These are phyloP conservation scores for Fragosphaeria purpurea DNA, from an alignment of 2,329 filamentous ascomycete species.

Conservation along the genomic window DNA sequence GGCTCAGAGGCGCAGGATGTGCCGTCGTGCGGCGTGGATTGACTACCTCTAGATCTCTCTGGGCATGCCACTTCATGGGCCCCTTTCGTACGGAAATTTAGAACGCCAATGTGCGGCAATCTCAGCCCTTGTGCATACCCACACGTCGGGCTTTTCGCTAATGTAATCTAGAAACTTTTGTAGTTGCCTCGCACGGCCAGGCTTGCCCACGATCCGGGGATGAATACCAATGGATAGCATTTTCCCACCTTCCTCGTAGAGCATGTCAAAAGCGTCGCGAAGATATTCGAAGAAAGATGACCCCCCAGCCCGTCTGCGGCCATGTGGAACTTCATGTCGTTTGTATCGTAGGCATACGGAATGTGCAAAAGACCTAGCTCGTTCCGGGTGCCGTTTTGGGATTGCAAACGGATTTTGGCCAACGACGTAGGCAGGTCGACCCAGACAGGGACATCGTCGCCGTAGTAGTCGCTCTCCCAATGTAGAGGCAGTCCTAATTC, in stretches of 20 bases:
- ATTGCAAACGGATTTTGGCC: too few species aligned
- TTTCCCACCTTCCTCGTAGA: not conserved
- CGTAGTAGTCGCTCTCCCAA: conserved; percentile 40
- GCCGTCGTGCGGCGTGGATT: too few species aligned
- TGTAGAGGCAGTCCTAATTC: conserved; percentile 24
- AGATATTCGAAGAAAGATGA: not conserved
- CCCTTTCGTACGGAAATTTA: not conserved
- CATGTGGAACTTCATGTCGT: conserved; percentile 34
- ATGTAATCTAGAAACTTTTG: not conserved
- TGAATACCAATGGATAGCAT: not conserved
- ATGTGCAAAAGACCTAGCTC: conserved; percentile 41
- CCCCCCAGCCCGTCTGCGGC: not conserved
- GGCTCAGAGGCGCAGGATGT: too few species aligned
- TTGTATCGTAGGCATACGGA: conserved; percentile 45
- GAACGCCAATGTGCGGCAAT: not conserved
- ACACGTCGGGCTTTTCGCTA: not conserved
- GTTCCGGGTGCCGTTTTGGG: not conserved
- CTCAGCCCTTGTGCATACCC: not conserved
- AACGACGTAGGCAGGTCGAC: conserved; percentile 31
- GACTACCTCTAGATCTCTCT: too few species aligned
- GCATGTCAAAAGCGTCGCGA: not conserved
- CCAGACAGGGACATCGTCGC: conserved; percentile 48
- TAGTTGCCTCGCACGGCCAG: not conserved
- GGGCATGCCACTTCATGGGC: too few species aligned
- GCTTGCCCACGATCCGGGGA: not conserved